phyloP scores from a whole-genome alignment of 139 green algal genomes.

The Edaphochlamys debaryana region DNA sequence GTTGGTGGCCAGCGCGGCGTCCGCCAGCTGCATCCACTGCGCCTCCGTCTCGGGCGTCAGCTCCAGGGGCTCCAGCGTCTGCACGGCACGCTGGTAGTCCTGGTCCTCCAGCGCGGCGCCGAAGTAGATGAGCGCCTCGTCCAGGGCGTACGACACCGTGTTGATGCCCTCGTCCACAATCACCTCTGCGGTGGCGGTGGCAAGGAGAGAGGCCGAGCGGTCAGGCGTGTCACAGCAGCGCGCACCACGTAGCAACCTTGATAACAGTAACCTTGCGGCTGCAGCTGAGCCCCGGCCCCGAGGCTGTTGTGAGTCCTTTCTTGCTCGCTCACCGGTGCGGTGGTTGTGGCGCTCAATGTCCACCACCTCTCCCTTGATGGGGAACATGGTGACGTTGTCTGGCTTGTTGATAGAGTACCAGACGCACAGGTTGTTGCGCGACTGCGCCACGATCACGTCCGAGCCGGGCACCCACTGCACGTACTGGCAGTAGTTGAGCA shows the following conservation, averaged over 20 bases:
- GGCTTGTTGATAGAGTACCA: constrained; percentile 85
- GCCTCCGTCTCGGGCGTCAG: constrained; percentile 81
- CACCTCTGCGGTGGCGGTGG: constrained; percentile 61
- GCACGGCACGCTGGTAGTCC: constrained; percentile 62
- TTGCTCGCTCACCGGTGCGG: constrained; percentile 73
- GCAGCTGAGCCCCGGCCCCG: no score
- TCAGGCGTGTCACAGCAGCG: no score
- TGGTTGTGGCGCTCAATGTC: constrained; percentile 71
- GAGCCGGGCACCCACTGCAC: constrained; percentile 86
- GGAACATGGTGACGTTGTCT: constrained; percentile 72
- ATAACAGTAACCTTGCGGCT: no score
- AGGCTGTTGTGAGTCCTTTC: no score
- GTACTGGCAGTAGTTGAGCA: constrained; percentile 84
- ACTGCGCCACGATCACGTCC: constrained; percentile 87
- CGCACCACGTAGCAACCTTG: no score
- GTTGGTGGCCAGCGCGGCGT: constrained; percentile 55
- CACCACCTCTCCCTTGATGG: constrained; percentile 80
- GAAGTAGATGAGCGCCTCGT: constrained; percentile 81
- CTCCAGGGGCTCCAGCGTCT: constrained; percentile 80
- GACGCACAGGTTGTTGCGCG: constrained; percentile 78
- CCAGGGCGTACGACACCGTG: constrained; percentile 75
- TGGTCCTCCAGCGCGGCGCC: constrained; percentile 67
- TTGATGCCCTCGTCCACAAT: constrained; percentile 81
- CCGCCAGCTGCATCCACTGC: constrained; percentile 78
- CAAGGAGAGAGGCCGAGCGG: constrained; percentile 5